Evolutionary conservation across 768 basidiomycete species (phyloP), one percentile per base, ranked within the genome.

Genomic region (Ephemerocybe angulata): DNA sequence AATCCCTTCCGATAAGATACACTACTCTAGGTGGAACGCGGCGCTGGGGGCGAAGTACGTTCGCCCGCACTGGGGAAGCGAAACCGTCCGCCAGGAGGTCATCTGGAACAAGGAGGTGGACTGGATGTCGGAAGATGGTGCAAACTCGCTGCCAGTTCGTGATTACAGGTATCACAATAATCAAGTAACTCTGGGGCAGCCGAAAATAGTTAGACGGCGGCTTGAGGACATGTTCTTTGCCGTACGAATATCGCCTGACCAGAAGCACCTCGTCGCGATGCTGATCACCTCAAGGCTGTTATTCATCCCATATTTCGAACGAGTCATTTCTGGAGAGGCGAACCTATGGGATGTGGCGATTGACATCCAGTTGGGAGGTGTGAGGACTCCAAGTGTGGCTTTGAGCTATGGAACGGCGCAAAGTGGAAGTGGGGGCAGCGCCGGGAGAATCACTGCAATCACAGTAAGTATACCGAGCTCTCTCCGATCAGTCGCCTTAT

Each of bases 211-310:
- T 15, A 24, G 38, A 17, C 58, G 38, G 42, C 52, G 42, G 29
- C 48, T 68, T 52, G 64, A 72, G 28, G 80, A 85, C 56, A 67
- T 75, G 30, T 81, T 82, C 28, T 57, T 72, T 13, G 79, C 79
- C 78, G 80, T 73, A 4, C 81, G 80, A 52, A 71, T 80, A 7
- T 81, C 80, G 4, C 61, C 69, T 4, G 77, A 77, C 58, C 79
- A 79, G n/a, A 66, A 65, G 17, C 79, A 82, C 59, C 60, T 82
- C 12, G 76, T 69, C 5, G 68, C 70, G 2, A 62, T 81, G 30
- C 59, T 75, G 25, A 57, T 61, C 13, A 72, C 70, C 13, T 76
- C 76, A 1, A 63, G 71, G n/a, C 59, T 81, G 1, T 46, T 81
- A 8, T 60, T 81, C 11, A 63, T 81, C 1, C 73, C 69, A 7